Percentiles rank a stretch among this genome's conserved stretches.
Evolutionary conservation across 768 basidiomycete species (phyloP).

Genomic region (Mycena kentingensis): DNA sequence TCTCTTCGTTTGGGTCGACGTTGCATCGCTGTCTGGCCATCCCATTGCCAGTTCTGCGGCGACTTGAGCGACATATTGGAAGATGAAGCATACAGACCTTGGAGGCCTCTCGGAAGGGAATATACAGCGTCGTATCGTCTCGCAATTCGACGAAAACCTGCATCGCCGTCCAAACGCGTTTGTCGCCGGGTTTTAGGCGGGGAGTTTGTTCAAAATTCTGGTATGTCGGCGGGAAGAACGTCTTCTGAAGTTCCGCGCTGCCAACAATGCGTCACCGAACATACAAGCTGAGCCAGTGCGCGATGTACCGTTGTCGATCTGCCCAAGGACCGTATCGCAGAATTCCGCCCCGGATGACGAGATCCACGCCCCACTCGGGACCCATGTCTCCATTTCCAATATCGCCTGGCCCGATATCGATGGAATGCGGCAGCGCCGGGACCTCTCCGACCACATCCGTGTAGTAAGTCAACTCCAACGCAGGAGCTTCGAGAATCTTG

Average conservation of each 20-base stretch:
- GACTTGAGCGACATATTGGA: not conserved
- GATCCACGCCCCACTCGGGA: slow-evolving; percentile 93
- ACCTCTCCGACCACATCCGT: slow-evolving; percentile 82
- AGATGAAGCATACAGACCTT: slow-evolving; percentile 52
- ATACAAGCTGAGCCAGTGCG: not conserved
- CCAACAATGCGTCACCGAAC: slow-evolving; percentile 1
- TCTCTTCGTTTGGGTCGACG: slow-evolving; percentile 59
- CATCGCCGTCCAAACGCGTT: slow-evolving; percentile 79
- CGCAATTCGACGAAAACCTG: slow-evolving; percentile 81
- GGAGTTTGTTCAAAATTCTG: slow-evolving; percentile 59
- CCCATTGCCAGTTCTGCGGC: slow-evolving; percentile 89
- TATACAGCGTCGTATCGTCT: slow-evolving; percentile 71
- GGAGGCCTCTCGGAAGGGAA: slow-evolving; percentile 92
- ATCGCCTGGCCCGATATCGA: slow-evolving; percentile 53
- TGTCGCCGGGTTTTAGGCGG: slow-evolving; percentile 72
- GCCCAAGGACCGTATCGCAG: slow-evolving; percentile 95
- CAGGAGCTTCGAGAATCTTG: slow-evolving; percentile 75
- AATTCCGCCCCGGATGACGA: slow-evolving; percentile 74
- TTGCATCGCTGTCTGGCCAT: slow-evolving; percentile 54
- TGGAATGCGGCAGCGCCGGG: slow-evolving; percentile 40
- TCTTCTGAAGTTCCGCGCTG: slow-evolving; percentile 74
- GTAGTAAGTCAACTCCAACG: slow-evolving; percentile 84
- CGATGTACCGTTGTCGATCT: slow-evolving; percentile 78
- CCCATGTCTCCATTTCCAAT: slow-evolving; percentile 85
- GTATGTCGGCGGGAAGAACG: slow-evolving; percentile 84